phyloP scores from a whole-genome alignment of 148 eudicot species.

The Persicaria maculosa region DNA sequence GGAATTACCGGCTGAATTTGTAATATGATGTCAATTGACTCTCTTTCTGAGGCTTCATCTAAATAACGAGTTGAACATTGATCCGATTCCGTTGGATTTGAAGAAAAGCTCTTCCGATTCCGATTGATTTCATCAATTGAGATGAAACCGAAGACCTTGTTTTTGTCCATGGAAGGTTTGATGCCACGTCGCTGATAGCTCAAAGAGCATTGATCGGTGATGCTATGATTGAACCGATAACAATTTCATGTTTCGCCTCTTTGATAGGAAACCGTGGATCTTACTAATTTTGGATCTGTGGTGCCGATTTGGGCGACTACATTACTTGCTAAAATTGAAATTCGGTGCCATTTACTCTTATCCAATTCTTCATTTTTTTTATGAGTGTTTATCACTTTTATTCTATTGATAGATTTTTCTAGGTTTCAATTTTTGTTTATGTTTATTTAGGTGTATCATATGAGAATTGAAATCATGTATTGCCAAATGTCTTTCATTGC shows the following conservation, averaged over 20 bases:
- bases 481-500: no score
- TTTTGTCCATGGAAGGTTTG: not conserved
- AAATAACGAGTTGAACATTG: not conserved
- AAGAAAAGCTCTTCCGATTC: no score
- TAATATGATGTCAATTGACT: constrained; percentile 34
- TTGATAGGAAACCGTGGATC: constrained; percentile 63
- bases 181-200: constrained; percentile 50
- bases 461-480: no score
- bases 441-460: no score
- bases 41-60: constrained; percentile 44
- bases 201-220: constrained; percentile 42
- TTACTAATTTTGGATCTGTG: constrained; percentile 31
- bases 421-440: no score
- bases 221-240: constrained; percentile 65
- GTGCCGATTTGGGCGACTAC: constrained; percentile 78
- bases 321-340: constrained; percentile 4
- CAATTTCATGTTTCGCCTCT: constrained; percentile 39
- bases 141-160: not conserved
- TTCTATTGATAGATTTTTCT: no score
- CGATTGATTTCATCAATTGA: not conserved
- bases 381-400: no score
- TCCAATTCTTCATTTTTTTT: no score
- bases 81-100: no score
- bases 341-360: no score
- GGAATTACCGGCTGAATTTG: constrained; percentile 70